These are phyloP conservation scores for Zizania palustris DNA, from an alignment of 202 grass and related monocot genomes.

Conservation along the genomic window DNA sequence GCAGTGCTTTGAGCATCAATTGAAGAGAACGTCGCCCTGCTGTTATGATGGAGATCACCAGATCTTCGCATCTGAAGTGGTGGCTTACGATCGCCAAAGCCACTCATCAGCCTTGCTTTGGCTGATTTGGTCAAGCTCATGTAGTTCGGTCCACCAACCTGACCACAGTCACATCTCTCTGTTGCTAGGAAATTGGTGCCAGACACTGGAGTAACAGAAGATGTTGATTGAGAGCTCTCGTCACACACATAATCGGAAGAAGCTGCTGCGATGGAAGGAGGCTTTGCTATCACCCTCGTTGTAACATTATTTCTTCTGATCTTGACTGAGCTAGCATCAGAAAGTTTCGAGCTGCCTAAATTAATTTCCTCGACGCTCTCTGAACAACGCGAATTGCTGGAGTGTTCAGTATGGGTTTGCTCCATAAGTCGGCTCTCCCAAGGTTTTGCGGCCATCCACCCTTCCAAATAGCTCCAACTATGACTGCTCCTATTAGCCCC, in stretches of 20 bases:
- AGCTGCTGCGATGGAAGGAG: conserved; percentile 52
- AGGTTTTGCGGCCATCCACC: conserved; percentile 78
- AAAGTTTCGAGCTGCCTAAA: conserved; percentile 52
- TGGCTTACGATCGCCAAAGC: conserved; percentile 28
- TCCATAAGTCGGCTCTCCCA: conserved; percentile 76
- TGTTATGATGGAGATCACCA: conserved; percentile 29
- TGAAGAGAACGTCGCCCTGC: conserved; percentile 51
- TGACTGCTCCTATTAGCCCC: conserved; percentile 42
- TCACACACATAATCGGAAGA: conserved; percentile 60
- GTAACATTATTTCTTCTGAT: conserved; percentile 78
- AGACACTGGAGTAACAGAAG: conserved; percentile 77
- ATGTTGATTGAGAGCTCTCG: conserved; percentile 61
- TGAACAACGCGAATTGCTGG: conserved; percentile 49
- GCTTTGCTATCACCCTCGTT: conserved; percentile 63
- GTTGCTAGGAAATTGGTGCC: too few relatives aligned
- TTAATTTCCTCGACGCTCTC: conserved; percentile 59
- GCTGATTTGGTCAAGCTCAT: conserved; percentile 77
- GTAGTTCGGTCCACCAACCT: conserved; percentile 53
- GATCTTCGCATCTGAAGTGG: conserved; percentile 47
- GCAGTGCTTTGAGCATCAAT: conserved; percentile 60
- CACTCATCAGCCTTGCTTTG: conserved; percentile 61
- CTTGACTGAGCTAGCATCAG: conserved; percentile 57
- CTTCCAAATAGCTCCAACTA: conserved; percentile 64
- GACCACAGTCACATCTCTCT: conserved; percentile 47
- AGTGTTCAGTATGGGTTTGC: conserved; percentile 58